Percentiles rank a stretch among this genome's conserved stretches.
Conservation (phyloP, 1,139 yeast genomes). For the Maudiozyma humilis region DNA sequence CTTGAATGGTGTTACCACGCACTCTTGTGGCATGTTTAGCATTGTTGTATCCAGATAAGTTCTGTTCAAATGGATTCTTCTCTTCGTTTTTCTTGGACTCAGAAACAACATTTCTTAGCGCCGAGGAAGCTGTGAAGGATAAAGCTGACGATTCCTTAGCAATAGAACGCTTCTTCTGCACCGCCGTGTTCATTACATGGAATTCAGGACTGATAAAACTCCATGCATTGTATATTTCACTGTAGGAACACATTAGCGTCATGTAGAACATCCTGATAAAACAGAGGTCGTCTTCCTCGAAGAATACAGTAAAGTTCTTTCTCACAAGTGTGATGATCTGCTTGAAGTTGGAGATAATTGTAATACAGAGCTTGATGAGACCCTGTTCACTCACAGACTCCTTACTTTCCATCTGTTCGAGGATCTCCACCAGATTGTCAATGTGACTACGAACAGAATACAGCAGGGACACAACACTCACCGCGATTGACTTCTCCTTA, state of each 20-base stretch:
- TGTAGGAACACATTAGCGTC: slow-evolving; percentile 62
- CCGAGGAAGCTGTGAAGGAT: slow-evolving; percentile 2
- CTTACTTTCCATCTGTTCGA: slow-evolving; percentile 49
- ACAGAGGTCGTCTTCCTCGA: slow-evolving; percentile 54
- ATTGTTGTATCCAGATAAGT: slow-evolving; percentile 6
- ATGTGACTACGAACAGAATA: slow-evolving; percentile 52
- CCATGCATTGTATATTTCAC: slow-evolving; percentile 72
- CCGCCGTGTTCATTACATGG: slow-evolving; percentile 1
- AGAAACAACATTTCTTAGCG: background rate
- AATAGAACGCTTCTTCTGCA: slow-evolving; percentile 8
- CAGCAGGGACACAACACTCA: slow-evolving; percentile 48
- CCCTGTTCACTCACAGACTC: slow-evolving; percentile 30
- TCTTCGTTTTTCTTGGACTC: slow-evolving; percentile 5
- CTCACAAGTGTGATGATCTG: slow-evolving; percentile 43
- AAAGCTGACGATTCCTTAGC: slow-evolving; percentile 7
- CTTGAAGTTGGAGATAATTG: slow-evolving; percentile 40
- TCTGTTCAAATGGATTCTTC: background rate
- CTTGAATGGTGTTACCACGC: slow-evolving; percentile 23
- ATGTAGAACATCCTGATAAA: slow-evolving; percentile 66
- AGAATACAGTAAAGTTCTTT: slow-evolving; percentile 41
- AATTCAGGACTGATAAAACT: slow-evolving; percentile 9
- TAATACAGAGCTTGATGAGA: slow-evolving; percentile 31
- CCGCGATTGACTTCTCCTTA: slow-evolving; percentile 51
- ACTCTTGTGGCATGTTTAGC: slow-evolving; percentile 16
- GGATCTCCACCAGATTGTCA: slow-evolving; percentile 49